Percentiles rank a stretch among this genome's conserved stretches.
phyloP scores from a whole-genome alignment of 2,329 filamentous ascomycete species.

The Microdochium nivale region DNA sequence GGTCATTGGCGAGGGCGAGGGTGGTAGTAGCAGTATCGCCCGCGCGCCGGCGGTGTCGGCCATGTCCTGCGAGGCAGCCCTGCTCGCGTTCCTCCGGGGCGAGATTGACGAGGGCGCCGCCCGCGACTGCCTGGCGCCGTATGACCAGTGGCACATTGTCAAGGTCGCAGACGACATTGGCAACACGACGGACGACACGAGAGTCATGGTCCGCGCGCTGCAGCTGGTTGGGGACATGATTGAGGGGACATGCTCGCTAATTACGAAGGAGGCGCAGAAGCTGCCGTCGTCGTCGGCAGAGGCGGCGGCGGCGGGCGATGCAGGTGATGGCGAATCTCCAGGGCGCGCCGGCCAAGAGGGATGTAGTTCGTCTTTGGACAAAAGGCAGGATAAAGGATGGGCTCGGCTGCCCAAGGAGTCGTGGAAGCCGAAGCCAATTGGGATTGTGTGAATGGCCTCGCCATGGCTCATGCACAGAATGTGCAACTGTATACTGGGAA shows the following conservation, averaged over 20 bases:
- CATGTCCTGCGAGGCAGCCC: neutral
- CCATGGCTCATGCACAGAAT: too few species aligned
- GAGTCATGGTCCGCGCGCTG: neutral
- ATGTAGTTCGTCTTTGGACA: slow-evolving; percentile 2
- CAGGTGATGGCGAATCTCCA: too few species aligned
- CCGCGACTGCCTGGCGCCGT: neutral
- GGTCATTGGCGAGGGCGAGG: neutral
- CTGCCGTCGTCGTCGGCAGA: neutral
- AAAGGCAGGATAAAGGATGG: slow-evolving; percentile 4
- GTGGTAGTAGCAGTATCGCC: neutral
- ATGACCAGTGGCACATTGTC: neutral
- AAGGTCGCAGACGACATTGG: neutral
- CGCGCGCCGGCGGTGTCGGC: neutral
- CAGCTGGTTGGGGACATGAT: neutral
- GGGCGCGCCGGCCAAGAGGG: too few species aligned
- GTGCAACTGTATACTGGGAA: neutral
- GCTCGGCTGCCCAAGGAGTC: slow-evolving; percentile 6
- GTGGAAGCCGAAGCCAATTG: slow-evolving; percentile 52
- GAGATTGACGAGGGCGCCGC: neutral
- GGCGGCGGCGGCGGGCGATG: too few species aligned
- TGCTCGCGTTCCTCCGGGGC: neutral
- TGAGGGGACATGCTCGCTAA: neutral
- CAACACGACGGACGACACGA: neutral
- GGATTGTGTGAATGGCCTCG: slow-evolving; percentile 40
- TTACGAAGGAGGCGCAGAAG: neutral